A percentile compares a stretch with the other conserved stretches of the same genome.
Conservation (phyloP, 2,329 filamentous ascomycete genomes). For the Aspergillus sp. region DNA sequence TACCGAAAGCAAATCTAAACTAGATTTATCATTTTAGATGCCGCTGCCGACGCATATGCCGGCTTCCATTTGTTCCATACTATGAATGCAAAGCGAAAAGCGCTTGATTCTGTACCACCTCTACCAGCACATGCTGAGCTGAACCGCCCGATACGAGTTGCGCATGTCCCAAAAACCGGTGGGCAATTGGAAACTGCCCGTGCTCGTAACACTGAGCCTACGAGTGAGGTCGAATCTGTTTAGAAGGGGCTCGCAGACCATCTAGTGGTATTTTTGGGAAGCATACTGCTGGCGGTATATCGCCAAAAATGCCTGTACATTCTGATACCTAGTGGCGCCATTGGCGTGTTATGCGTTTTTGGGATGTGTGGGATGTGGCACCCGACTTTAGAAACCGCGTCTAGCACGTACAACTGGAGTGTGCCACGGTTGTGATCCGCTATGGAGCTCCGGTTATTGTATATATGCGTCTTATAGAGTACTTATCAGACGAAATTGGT, state of each 20-base stretch:
- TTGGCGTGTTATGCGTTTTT: not conserved
- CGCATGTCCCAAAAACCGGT: not conserved
- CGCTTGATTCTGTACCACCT: conserved; percentile 69
- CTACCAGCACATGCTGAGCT: conserved; percentile 68
- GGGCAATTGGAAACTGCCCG: not conserved
- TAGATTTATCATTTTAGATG: conserved; percentile 54
- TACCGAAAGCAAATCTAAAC: not conserved
- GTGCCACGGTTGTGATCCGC: not conserved
- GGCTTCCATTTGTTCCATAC: conserved; percentile 70
- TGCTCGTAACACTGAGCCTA: conserved; percentile 9
- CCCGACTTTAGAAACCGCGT: not conserved
- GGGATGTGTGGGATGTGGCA: not conserved
- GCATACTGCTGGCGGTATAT: not conserved
- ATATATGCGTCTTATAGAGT: not conserved
- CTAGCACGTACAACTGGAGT: too few species aligned
- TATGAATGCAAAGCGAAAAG: conserved; percentile 67
- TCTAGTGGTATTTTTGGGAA: not conserved
- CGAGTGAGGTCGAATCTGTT: not conserved
- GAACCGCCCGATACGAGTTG: conserved; percentile 56
- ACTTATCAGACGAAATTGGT: not conserved
- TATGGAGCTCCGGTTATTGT: not conserved
- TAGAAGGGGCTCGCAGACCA: not conserved
- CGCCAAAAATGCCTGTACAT: not conserved
- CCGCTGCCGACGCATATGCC: conserved; percentile 82
- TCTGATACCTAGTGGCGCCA: not conserved